These are phyloP conservation scores for Linum lewisii DNA, from an alignment of 345 rosid species.

Conservation along the genomic window DNA sequence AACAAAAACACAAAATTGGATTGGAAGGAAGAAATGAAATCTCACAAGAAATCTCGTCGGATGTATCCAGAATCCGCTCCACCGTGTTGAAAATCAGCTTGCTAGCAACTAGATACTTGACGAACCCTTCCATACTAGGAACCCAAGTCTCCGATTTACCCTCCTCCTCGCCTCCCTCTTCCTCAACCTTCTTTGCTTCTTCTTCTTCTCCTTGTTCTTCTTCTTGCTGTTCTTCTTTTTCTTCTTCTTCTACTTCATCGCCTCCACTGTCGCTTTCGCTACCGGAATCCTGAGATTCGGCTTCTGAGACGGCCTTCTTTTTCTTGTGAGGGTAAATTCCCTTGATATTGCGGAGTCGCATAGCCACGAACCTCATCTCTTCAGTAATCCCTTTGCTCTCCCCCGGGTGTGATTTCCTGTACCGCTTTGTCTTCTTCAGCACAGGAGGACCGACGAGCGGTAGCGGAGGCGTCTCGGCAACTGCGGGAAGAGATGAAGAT, in stretches of 20 bases:
- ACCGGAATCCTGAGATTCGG: constrained; percentile 1
- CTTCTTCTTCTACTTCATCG: constrained; percentile 2
- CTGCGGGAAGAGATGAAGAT: constrained; percentile 14
- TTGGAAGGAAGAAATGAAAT: neutral
- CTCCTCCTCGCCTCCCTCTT: constrained; percentile 9
- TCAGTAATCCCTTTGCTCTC: constrained; percentile 74
- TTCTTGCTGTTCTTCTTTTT: constrained; percentile 8
- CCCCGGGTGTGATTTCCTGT: constrained; percentile 73
- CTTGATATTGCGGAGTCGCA: constrained; percentile 70
- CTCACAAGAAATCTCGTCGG: constrained; percentile 7
- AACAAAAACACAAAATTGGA: neutral
- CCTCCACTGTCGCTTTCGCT: no score
- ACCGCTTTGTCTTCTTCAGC: constrained; percentile 49
- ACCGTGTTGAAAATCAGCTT: constrained; percentile 5
- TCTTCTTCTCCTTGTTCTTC: constrained; percentile 6
- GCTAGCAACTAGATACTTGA: constrained; percentile 1
- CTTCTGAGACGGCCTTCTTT: constrained; percentile 2
- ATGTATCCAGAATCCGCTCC: constrained; percentile 19
- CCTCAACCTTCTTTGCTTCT: constrained; percentile 14
- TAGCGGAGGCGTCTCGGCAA: neutral
- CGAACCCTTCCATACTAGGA: constrained; percentile 1
- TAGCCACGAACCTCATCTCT: constrained; percentile 94
- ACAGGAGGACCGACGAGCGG: constrained; percentile 18
- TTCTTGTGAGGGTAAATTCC: constrained; percentile 30
- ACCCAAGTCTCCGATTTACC: neutral